Conservation (phyloP, 495 filamentous ascomycete genomes). For the Daldinia childiae region DNA sequence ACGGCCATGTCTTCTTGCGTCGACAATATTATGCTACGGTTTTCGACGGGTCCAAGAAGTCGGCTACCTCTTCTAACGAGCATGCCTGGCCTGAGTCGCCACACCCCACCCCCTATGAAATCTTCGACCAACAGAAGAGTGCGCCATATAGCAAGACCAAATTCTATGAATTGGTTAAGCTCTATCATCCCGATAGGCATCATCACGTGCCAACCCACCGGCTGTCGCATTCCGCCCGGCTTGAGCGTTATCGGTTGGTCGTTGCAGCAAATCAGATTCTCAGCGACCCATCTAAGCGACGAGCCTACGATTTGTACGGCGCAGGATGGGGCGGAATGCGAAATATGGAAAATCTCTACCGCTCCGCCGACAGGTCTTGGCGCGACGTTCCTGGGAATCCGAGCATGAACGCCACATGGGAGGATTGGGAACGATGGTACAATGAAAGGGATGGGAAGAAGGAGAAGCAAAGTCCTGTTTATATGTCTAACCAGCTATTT, state of each 20-base stretch:
- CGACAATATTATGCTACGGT: slow-evolving; percentile 49
- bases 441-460: slow-evolving; percentile 58
- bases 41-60: slow-evolving; percentile 38
- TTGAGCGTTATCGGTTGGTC: slow-evolving; percentile 88
- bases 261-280: slow-evolving; percentile 89
- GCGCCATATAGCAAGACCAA: slow-evolving; percentile 80
- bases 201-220: slow-evolving; percentile 55
- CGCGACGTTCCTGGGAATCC: slow-evolving; percentile 63
- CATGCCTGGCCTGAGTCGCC: slow-evolving; percentile 54
- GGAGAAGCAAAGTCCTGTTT: slow-evolving; percentile 65
- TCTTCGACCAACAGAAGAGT: slow-evolving; percentile 70
- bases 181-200: slow-evolving; percentile 90
- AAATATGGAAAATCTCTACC: slow-evolving; percentile 49
- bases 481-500: slow-evolving; percentile 80
- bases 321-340: slow-evolving; percentile 75
- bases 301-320: slow-evolving; percentile 83
- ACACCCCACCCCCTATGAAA: slow-evolving; percentile 88
- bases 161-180: slow-evolving; percentile 91
- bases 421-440: slow-evolving; percentile 96
- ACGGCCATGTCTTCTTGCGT: background rate
- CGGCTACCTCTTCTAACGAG: slow-evolving; percentile 45
- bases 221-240: slow-evolving; percentile 64
- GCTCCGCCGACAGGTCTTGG: slow-evolving; percentile 58
- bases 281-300: slow-evolving; percentile 79
- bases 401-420: slow-evolving; percentile 91